Conservation (phyloP, 208 protist genomes). For the Trypanosoma avium region DNA sequence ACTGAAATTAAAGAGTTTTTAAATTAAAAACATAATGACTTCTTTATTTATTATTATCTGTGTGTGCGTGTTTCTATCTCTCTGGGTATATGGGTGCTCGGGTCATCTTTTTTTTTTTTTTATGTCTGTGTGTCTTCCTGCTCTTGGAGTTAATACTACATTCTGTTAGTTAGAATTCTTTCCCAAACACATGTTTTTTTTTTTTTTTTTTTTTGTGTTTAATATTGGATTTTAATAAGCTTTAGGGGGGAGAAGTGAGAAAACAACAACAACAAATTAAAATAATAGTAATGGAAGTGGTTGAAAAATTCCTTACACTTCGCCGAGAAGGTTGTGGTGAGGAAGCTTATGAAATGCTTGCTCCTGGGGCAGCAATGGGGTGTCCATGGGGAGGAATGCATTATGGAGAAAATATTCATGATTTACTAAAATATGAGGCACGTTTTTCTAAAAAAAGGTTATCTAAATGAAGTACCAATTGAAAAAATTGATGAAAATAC, state of each 20-base stretch:
- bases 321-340: conserved; percentile 70
- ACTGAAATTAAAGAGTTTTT: neutral
- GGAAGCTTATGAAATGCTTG: conserved; percentile 77
- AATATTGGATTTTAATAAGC: neutral
- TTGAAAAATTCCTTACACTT: conserved; percentile 78
- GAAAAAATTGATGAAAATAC: conserved; percentile 84
- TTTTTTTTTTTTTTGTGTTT: conserved; percentile 2
- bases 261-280: no score
- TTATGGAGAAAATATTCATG: conserved; percentile 59
- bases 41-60: no score
- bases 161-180: no score
- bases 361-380: conserved; percentile 75
- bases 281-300: conserved; percentile 59
- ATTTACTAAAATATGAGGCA: conserved; percentile 68
- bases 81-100: no score
- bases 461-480: conserved; percentile 76
- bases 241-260: no score
- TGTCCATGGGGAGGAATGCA: conserved; percentile 90
- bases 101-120: no score
- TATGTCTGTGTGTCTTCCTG: no score
- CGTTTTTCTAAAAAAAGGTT: conserved; percentile 77
- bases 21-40: no score
- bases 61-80: no score
- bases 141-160: no score
- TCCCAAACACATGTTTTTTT: no score